A percentile compares a stretch with the other conserved stretches of the same genome.
phyloP scores from a whole-genome alignment of 2,329 filamentous ascomycete genomes.

The Nigrograna mackinnonii region DNA sequence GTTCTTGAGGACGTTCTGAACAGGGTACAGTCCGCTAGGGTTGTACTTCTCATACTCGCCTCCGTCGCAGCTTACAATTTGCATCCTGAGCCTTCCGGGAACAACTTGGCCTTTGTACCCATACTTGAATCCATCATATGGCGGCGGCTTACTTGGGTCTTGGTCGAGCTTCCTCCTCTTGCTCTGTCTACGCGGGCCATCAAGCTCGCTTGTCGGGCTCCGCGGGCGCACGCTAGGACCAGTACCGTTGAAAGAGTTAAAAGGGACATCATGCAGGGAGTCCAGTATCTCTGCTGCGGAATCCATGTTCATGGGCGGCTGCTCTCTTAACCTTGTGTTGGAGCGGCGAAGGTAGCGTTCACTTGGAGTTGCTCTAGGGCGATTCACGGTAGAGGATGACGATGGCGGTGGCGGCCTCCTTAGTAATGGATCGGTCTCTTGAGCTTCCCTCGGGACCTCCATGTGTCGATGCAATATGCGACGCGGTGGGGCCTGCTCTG shows the following conservation, averaged over 20 bases:
- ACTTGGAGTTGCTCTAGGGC: slow-evolving; percentile 37
- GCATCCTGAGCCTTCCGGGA: slow-evolving; percentile 79
- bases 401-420: slow-evolving; percentile 7
- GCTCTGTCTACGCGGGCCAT: slow-evolving; percentile 23
- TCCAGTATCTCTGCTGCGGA: slow-evolving; percentile 20
- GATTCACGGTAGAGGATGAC: slow-evolving; percentile 19
- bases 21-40: slow-evolving; percentile 46
- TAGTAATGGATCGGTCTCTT: slow-evolving; percentile 10
- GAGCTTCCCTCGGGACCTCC: slow-evolving; percentile 28
- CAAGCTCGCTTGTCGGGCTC: slow-evolving; percentile 24
- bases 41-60: slow-evolving; percentile 67
- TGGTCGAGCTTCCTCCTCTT: slow-evolving; percentile 46
- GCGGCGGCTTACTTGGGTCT: slow-evolving; percentile 22
- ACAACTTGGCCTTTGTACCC: slow-evolving; percentile 87
- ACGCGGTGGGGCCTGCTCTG: slow-evolving; percentile 20
- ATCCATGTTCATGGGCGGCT: slow-evolving; percentile 19
- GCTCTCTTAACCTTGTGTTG: slow-evolving; percentile 30
- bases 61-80: slow-evolving; percentile 87
- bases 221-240: slow-evolving; percentile 17
- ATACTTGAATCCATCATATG: slow-evolving; percentile 66
- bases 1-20: slow-evolving; percentile 80
- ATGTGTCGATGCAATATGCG: slow-evolving; percentile 35
- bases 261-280: slow-evolving; percentile 20
- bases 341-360: slow-evolving; percentile 39
- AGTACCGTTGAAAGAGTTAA: slow-evolving; percentile 14